A percentile compares a stretch with the other conserved stretches of the same genome.
Conservation (phyloP, 768 basidiomycete species). For the Trametes elegans region DNA sequence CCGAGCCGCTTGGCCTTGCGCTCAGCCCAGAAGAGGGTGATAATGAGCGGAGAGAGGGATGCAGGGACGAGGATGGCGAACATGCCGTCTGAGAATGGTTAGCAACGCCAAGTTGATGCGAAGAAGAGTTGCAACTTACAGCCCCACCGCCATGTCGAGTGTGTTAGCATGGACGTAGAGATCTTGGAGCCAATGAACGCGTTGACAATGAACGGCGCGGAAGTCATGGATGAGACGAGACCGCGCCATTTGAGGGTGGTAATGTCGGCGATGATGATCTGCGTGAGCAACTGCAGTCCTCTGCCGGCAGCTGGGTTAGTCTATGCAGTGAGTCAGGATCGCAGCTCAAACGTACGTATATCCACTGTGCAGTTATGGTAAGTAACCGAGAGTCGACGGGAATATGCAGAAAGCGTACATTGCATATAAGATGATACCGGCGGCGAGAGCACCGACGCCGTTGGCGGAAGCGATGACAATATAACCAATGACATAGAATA, state of each 20-base stretch:
- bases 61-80: conserved; percentile 34
- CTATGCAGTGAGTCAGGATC: conserved; percentile 7
- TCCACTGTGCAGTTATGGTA: conserved; percentile 39
- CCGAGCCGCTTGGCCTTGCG: conserved; percentile 26
- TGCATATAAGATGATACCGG: conserved; percentile 53
- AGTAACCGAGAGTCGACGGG: conserved; percentile 23
- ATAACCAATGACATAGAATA: conserved; percentile 43
- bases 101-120: neutral
- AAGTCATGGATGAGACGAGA: conserved; percentile 44
- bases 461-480: conserved; percentile 33
- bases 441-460: conserved; percentile 28
- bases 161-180: conserved; percentile 40
- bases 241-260: conserved; percentile 32
- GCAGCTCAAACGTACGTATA: conserved; percentile 47
- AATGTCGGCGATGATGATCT: conserved; percentile 40
- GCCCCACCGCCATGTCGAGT: conserved; percentile 66
- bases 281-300: conserved; percentile 61
- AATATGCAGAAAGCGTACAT: conserved; percentile 38
- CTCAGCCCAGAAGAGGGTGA: conserved; percentile 30
- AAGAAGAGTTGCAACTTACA: too few species aligned
- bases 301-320: conserved; percentile 30
- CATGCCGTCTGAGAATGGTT: conserved; percentile 20
- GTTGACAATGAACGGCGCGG: conserved; percentile 58
- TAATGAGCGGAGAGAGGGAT: conserved; percentile 25
- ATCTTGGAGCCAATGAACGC: conserved; percentile 64